Base-by-base conservation (phyloP, 2,329 filamentous ascomycete species). In the Exophiala spinifera region DNA sequence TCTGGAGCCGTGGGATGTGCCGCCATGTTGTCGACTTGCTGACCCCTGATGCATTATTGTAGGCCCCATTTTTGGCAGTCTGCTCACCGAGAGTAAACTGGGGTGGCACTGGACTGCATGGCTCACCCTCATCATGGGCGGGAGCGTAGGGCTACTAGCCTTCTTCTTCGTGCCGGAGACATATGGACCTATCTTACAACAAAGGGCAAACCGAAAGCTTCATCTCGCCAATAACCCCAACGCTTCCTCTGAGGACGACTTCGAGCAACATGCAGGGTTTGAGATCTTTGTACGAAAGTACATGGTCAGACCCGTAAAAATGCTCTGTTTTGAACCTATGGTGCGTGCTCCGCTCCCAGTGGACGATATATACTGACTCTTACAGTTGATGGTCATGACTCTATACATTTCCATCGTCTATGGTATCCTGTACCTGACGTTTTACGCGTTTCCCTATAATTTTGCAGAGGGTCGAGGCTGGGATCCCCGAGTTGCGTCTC, bases 371-470 rank as follows among this genome's bases (percentile, higher is more conserved):
- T 11, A 19, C 36, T 39, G 13, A 39, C 13, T 39, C 36, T 4
- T 11, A 19, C 17, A 39, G 36, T 91, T 87, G 74, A 87, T 91
- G 33, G 84, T 84, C 66, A 91, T 84, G 83, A 80, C 86, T 64
- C 68, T 85, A 33, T 87, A 86, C 61, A 81, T 87, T 60, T 80
- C 88, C 1, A 74, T 95, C 39, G 83, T 95, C 34, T 96, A 96
- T 68, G 88, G 84, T 17, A 90, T 95, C 39, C 76, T 96, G 1
- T 94, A 94, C 66, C 83, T 95, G 33, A 94, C 89, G 71, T 96
- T 96, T 73, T 85, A 94, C n/a, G 89, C 89, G 11, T 95, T 94
- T 68, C 90, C 90, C 0, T 86, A 94, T 56, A 86, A 95, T 53
- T 95, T 94, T 70, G 76, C 79, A 8, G 76, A 86, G 33, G 73